Conservation (phyloP, 2,329 filamentous ascomycete genomes). For the Fulvia fulva region DNA sequence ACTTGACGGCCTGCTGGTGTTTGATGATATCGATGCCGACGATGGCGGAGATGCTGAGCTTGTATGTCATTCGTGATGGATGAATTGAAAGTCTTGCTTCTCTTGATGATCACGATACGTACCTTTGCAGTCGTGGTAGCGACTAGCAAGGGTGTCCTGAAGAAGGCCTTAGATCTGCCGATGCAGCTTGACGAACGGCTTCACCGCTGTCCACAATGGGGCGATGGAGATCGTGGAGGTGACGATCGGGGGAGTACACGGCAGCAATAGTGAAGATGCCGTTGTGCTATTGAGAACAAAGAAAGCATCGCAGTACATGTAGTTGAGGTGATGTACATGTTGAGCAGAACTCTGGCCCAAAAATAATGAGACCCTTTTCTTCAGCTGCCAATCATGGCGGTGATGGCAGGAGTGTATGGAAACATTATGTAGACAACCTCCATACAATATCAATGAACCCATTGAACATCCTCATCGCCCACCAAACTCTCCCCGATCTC, state of each 20-base stretch:
- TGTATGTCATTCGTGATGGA: neutral
- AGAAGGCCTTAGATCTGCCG: neutral
- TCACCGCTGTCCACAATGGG: neutral
- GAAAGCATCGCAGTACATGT: too few species aligned
- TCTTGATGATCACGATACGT: neutral
- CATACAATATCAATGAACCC: too few species aligned
- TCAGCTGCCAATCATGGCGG: neutral
- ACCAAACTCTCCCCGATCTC: neutral
- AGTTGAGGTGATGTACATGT: neutral
- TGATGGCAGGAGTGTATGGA: too few species aligned
- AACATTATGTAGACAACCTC: too few species aligned
- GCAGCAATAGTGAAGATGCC: neutral
- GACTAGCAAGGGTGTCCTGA: neutral
- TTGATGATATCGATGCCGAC: neutral
- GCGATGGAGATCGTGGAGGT: neutral
- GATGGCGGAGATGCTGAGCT: neutral
- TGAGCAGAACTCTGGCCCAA: neutral
- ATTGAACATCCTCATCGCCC: neutral
- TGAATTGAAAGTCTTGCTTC: neutral
- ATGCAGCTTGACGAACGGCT: conserved; percentile 3
- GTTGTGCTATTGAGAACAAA: neutral
- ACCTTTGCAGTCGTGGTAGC: neutral
- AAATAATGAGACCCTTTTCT: neutral
- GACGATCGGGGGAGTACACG: neutral
- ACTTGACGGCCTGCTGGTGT: neutral